Percentiles rank a stretch among this genome's conserved stretches.
These are phyloP conservation scores for Euphrasia confusa DNA, from an alignment of 257 asterid species.

Conservation along the genomic window DNA sequence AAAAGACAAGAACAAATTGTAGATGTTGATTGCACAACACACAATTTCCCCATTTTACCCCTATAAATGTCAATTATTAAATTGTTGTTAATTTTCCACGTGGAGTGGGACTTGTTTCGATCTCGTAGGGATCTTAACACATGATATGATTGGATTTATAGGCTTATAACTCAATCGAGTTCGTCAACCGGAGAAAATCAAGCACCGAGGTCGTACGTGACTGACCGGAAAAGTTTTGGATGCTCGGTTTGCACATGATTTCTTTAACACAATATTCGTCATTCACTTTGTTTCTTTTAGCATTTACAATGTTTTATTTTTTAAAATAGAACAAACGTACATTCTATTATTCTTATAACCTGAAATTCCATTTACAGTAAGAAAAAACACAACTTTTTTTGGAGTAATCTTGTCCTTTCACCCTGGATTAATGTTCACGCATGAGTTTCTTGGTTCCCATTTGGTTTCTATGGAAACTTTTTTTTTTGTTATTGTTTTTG, in stretches of 20 bases:
- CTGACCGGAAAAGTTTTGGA: no score
- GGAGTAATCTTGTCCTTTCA: conserved; percentile 30
- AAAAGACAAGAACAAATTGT: background rate
- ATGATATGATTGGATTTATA: no score
- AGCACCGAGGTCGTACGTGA: no score
- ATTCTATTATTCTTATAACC: conserved; percentile 29
- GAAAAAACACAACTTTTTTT: background rate
- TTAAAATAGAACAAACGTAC: background rate
- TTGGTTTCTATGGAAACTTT: conserved; percentile 22
- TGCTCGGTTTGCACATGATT: no score
- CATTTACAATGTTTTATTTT: no score
- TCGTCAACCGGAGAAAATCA: no score
- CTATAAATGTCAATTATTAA: background rate
- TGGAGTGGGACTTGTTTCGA: background rate
- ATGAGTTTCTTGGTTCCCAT: conserved; percentile 33
- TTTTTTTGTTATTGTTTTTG: background rate
- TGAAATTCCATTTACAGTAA: conserved; percentile 17
- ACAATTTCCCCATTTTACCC: background rate
- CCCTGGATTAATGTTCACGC: conserved; percentile 42
- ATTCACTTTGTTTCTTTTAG: no score
- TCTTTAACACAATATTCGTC: no score
- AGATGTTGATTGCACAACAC: background rate
- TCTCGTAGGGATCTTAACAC: no score
- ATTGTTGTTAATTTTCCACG: background rate
- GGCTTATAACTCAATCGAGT: no score